Conservation (phyloP, 1,284 basidiomycete genomes). For the Sanghuangporus weigelae region DNA sequence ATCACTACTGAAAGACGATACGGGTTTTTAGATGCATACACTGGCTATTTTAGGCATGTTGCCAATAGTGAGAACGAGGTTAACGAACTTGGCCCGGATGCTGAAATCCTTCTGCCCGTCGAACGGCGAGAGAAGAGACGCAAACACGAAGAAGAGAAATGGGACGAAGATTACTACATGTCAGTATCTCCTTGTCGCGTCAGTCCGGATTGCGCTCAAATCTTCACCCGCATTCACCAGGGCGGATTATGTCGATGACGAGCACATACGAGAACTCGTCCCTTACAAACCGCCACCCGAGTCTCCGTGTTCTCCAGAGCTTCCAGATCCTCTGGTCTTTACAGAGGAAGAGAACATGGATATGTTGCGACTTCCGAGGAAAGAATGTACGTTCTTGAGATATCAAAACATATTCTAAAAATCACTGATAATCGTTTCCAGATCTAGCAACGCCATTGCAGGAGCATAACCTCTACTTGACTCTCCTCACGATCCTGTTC, state of each 20-base stretch:
- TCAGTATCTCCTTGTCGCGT: constrained; percentile 29
- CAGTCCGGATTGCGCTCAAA: neutral
- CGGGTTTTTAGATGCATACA: constrained; percentile 68
- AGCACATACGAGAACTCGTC: constrained; percentile 64
- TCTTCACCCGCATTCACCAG: constrained; percentile 31
- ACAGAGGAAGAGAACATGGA: constrained; percentile 63
- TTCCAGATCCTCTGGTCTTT: constrained; percentile 41
- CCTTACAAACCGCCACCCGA: constrained; percentile 50
- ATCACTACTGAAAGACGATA: constrained; percentile 47
- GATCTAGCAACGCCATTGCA: constrained; percentile 54
- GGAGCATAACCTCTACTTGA: constrained; percentile 57
- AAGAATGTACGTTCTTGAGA: constrained; percentile 56
- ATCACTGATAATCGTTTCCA: constrained; percentile 25
- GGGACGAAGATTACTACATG: constrained; percentile 81
- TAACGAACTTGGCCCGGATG: constrained; percentile 67
- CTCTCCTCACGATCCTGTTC: constrained; percentile 64
- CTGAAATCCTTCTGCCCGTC: constrained; percentile 40
- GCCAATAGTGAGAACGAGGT: constrained; percentile 71
- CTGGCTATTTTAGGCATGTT: constrained; percentile 67
- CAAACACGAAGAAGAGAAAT: constrained; percentile 64
- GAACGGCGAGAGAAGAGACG: constrained; percentile 47
- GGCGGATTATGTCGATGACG: constrained; percentile 74
- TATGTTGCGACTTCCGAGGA: constrained; percentile 66
- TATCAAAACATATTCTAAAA: neutral
- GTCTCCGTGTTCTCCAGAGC: constrained; percentile 26